Conservation (phyloP, 1,284 basidiomycete genomes). For the Pseudozyma hubeiensis region DNA sequence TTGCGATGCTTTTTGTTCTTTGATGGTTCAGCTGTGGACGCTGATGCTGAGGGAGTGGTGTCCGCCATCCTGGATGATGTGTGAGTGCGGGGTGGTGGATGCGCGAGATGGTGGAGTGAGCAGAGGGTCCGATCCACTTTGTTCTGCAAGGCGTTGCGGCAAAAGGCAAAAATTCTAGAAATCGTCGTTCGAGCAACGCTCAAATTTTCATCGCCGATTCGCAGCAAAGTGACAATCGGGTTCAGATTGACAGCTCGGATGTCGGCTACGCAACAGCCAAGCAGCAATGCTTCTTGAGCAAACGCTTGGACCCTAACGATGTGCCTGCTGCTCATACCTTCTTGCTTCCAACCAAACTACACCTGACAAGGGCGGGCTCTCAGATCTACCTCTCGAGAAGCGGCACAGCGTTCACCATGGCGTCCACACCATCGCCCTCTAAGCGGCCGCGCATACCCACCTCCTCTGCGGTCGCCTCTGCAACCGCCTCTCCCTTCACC, state of each 20-base stretch:
- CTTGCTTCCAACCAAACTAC: constrained; percentile 1
- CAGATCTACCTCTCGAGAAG: too few relatives aligned
- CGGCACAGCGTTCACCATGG: constrained; percentile 2
- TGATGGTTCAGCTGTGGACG: constrained; percentile 13
- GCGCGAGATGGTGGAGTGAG: neutral
- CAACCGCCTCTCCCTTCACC: constrained; percentile 32
- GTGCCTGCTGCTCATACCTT: neutral
- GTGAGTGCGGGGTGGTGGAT: neutral
- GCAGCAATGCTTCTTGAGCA: neutral
- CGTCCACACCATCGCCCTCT: constrained; percentile 38
- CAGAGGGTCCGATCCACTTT: constrained; percentile 1
- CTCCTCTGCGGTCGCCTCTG: constrained; percentile 14
- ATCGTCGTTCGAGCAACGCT: neutral
- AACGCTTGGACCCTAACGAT: constrained; percentile 20
- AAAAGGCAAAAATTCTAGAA: constrained; percentile 50
- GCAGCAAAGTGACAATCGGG: neutral
- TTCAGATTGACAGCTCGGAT: neutral
- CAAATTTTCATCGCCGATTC: constrained; percentile 43
- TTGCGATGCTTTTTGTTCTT: constrained; percentile 68
- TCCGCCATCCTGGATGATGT: constrained; percentile 4
- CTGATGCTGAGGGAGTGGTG: constrained; percentile 14
- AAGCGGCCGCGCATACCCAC: constrained; percentile 33
- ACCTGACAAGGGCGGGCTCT: too few relatives aligned
- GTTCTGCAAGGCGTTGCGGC: neutral
- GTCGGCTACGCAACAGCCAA: neutral